Evolutionary conservation across 306 rosid species (phyloP).

Genomic region (Quercus gilva): DNA sequence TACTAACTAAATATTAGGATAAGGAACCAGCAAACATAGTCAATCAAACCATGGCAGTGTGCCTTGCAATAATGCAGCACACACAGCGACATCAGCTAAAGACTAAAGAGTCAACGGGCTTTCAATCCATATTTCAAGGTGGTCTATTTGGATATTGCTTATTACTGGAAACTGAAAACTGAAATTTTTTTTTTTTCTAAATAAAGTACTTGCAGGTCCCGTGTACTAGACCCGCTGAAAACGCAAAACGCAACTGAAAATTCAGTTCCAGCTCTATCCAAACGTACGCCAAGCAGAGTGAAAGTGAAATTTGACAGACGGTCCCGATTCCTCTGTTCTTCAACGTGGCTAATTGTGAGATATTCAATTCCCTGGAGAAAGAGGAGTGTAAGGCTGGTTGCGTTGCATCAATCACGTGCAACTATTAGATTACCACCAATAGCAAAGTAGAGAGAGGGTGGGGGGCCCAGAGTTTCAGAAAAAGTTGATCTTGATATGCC

Average conservation of each 20-base stretch:
- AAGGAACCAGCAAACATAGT: too few relatives aligned
- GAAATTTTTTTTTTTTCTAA: too few relatives aligned
- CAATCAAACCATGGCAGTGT: not conserved
- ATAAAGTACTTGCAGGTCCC: accelerated
- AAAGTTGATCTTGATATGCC: constrained; percentile 40
- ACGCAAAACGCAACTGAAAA: too few relatives aligned
- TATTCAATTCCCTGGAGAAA: constrained; percentile 25
- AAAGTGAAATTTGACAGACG: constrained; percentile 7
- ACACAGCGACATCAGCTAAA: constrained; percentile 27
- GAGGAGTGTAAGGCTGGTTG: constrained; percentile 43
- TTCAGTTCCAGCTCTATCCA: too few relatives aligned
- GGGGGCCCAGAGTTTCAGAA: constrained; percentile 21
- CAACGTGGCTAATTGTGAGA: constrained; percentile 45
- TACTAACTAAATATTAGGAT: too few relatives aligned
- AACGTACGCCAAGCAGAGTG: not conserved
- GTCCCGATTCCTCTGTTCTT: constrained; percentile 18
- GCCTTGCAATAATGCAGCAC: not conserved
- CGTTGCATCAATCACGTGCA: constrained; percentile 53
- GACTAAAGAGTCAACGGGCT: not conserved
- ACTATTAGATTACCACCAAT: constrained; percentile 35
- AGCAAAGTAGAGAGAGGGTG: constrained; percentile 10
- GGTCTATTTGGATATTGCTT: too few relatives aligned
- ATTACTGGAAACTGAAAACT: too few relatives aligned
- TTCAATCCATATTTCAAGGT: not conserved
- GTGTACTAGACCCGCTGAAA: too few relatives aligned